Conservation (phyloP, 495 filamentous ascomycete species). For the Penicillium fimorum region DNA sequence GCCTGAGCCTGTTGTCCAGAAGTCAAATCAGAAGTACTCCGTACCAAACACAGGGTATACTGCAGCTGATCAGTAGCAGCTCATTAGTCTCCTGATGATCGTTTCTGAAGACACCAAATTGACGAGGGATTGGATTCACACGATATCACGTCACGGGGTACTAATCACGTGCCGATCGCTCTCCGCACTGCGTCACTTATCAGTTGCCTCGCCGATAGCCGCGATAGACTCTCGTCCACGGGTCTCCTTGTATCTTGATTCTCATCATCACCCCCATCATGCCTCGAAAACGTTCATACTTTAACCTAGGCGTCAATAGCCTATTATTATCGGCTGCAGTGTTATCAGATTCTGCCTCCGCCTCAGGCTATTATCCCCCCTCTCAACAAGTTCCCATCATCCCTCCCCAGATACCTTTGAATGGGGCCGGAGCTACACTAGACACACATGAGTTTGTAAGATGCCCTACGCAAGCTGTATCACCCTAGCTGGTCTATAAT, state of each 20-base stretch:
- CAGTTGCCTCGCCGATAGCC: conserved; percentile 19
- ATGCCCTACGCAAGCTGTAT: conserved; percentile 7
- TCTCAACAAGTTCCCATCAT: conserved; percentile 29
- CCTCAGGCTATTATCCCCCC: conserved; percentile 23
- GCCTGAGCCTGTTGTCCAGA: background rate
- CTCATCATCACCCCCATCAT: conserved; percentile 12
- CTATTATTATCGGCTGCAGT: conserved; percentile 27
- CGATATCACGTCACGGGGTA: conserved; percentile 17
- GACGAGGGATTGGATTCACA: background rate
- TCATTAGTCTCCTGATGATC: background rate
- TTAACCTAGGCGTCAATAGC: conserved; percentile 16
- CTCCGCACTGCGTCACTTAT: conserved; percentile 34
- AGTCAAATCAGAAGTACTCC: background rate
- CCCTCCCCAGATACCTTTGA: conserved; percentile 34
- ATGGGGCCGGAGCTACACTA: conserved; percentile 17
- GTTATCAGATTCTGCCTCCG: conserved; percentile 22
- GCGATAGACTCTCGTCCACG: conserved; percentile 18
- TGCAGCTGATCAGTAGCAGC: background rate
- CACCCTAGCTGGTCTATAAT: conserved; percentile 6
- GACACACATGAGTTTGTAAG: conserved; percentile 42
- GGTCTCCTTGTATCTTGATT: conserved; percentile 16
- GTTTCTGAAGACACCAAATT: background rate
- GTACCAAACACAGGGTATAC: background rate
- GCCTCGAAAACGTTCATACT: conserved; percentile 18
- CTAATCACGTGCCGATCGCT: conserved; percentile 16